Evolutionary conservation across 441 rosid species (phyloP), one percentile per base, ranked within the genome.

Genomic region (Erysimum pusillum): DNA sequence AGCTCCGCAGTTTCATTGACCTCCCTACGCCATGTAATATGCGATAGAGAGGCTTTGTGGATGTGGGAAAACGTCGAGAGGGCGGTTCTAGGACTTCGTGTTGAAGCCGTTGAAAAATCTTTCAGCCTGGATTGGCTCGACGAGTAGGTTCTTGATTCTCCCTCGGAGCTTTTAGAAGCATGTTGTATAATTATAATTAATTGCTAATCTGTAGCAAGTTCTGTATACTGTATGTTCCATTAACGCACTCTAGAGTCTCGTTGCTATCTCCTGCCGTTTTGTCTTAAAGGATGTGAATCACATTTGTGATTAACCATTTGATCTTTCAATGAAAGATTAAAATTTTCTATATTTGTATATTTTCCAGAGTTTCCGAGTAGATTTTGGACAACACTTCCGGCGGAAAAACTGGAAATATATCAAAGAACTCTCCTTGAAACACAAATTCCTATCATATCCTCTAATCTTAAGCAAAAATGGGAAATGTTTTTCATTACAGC

Each of bases 101-200:
- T 92, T 48, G 87, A 92, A 79, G 93, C 91, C n/a, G 90, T 85
- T 9, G 96, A 90, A 60, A 86, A 80, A 75, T 61, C 76, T 65
- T 88, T 69, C 75, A 80, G 70, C 76, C 62, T 91, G 60, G 93
- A 87, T 66, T 94, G 96, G 95, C 97, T 94, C 41, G 66, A 85
- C n/a, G 93, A 84, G 41, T 89, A 80, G 67, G 58, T 63, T 46
- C 42, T 63, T 63, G 52, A 12, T 76, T 71, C 34, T n/a, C n/a
- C 32, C 20, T 58, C 45, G 0, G 14, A 45, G 20, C 5, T 18
- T 11, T 63, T 35, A n/a, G n/a, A 57, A 63, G 0, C 13, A 11
- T 76, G 36, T 62, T 52, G 12, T 69, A 6, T 51, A 51, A 49
- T 25, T 25, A 10, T 69, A 67, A 67, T 1, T 60, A 32, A 5